Percentiles rank a stretch among this genome's conserved stretches.
These are phyloP conservation scores for Mortierella sp. DNA, from an alignment of 371 early-diverging fungal genomes.

Conservation along the genomic window DNA sequence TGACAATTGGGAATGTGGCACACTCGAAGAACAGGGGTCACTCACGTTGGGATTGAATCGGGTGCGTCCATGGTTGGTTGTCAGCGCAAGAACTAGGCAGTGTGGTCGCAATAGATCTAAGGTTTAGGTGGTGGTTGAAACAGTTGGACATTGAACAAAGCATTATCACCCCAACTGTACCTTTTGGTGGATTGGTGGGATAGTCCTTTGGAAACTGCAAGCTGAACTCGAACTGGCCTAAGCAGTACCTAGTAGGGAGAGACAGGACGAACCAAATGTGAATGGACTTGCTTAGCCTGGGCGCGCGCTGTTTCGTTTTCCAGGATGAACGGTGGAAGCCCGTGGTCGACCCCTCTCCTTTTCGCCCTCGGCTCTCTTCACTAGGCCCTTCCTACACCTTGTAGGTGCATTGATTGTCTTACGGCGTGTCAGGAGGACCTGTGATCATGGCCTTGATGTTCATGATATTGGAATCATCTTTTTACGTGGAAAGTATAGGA, in stretches of 20 bases:
- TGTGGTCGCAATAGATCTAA: too few species aligned
- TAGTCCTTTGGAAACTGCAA: conserved; percentile 64
- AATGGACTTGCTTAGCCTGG: too few species aligned
- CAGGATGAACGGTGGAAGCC: too few species aligned
- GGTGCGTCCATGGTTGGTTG: conserved; percentile 59
- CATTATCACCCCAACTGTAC: neutral
- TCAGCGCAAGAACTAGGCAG: conserved; percentile 58
- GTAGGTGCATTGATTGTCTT: conserved; percentile 35
- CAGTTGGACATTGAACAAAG: too few species aligned
- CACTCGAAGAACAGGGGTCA: neutral
- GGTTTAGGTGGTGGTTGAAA: too few species aligned
- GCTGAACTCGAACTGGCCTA: conserved; percentile 60
- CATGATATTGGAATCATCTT: conserved; percentile 62
- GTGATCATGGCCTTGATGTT: conserved; percentile 66
- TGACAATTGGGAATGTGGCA: neutral
- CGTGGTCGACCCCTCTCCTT: neutral
- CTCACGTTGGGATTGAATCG: conserved; percentile 70
- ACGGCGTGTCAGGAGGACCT: conserved; percentile 65
- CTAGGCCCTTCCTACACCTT: neutral
- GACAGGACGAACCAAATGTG: neutral
- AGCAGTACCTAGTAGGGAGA: conserved; percentile 31
- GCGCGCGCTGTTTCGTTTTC: too few species aligned
- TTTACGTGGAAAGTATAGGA: neutral
- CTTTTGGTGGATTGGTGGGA: conserved; percentile 65
- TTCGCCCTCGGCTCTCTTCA: too few species aligned